These are phyloP conservation scores for Exophiala sp. DNA, from an alignment of 2,329 filamentous ascomycete genomes.

Conservation along the genomic window DNA sequence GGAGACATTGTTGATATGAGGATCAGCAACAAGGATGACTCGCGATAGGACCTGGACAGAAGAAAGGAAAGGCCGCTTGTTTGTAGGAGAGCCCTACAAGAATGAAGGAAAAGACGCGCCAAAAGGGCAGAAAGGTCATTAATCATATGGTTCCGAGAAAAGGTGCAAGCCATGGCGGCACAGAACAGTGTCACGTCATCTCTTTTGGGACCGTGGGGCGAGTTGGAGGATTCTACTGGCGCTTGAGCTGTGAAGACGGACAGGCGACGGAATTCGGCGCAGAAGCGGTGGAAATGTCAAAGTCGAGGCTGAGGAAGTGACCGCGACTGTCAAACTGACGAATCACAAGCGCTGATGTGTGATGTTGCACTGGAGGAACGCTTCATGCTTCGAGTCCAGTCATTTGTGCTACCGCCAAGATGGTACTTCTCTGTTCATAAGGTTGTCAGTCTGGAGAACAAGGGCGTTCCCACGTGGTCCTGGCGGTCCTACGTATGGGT, in stretches of 20 bases:
- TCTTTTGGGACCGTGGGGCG: neutral
- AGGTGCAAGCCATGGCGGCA: neutral
- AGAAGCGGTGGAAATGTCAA: neutral
- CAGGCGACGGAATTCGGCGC: slow-evolving; percentile 18
- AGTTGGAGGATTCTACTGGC: slow-evolving; percentile 15
- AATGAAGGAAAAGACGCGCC: slow-evolving; percentile 13
- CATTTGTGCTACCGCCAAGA: slow-evolving; percentile 12
- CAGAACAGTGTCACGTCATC: slow-evolving; percentile 21
- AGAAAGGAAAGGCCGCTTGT: slow-evolving; percentile 20
- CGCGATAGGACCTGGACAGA: slow-evolving; percentile 13
- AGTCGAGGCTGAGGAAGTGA: neutral
- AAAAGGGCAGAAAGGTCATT: slow-evolving; percentile 66
- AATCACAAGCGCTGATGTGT: slow-evolving; percentile 7
- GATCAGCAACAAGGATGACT: slow-evolving; percentile 32
- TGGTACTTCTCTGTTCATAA: too few relatives aligned
- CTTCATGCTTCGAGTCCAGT: slow-evolving; percentile 17
- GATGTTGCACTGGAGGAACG: slow-evolving; percentile 21
- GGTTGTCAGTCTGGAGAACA: slow-evolving; percentile 9
- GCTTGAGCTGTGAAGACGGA: slow-evolving; percentile 6
- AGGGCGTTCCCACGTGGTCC: too few relatives aligned
- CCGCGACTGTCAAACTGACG: neutral
- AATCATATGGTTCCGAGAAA: slow-evolving; percentile 30
- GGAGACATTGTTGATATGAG: slow-evolving; percentile 31
- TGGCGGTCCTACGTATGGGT: too few relatives aligned
- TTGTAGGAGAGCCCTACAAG: slow-evolving; percentile 22